Conservation (phyloP, 106 monocot genomes). For the Apostasia ramifera region DNA sequence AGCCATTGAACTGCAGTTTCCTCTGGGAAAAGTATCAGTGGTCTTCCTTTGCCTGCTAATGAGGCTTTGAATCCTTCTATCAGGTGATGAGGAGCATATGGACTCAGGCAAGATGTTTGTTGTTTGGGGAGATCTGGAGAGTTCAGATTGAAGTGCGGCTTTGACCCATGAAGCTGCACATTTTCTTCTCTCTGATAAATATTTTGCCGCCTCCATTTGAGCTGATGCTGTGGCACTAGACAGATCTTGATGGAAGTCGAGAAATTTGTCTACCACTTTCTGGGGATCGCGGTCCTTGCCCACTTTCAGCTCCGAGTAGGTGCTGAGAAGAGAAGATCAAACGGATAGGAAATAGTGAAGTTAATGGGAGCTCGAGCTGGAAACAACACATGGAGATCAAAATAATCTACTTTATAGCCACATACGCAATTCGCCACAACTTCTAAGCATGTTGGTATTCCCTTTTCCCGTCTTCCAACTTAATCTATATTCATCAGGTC, state of each 20-base stretch:
- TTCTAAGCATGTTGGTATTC: too few relatives aligned
- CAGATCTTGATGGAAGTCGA: conserved; percentile 37
- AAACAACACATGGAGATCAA: too few relatives aligned
- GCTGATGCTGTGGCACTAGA: conserved; percentile 11
- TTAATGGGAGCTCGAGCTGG: too few relatives aligned
- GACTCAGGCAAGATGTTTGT: conserved; percentile 2
- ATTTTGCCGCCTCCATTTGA: conserved; percentile 23
- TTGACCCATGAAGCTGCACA: conserved; percentile 47
- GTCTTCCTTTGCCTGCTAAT: conserved; percentile 15
- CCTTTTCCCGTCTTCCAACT: too few relatives aligned
- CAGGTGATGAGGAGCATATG: neutral
- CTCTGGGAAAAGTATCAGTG: conserved; percentile 7
- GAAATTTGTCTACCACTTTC: conserved; percentile 26
- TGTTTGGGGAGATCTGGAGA: conserved; percentile 11
- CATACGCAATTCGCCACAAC: too few relatives aligned
- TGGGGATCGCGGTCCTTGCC: conserved; percentile 33
- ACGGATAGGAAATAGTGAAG: too few relatives aligned
- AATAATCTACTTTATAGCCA: too few relatives aligned
- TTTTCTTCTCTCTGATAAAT: conserved; percentile 23
- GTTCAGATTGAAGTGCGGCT: conserved; percentile 37
- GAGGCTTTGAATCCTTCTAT: neutral
- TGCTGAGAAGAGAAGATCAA: conserved; percentile 17
- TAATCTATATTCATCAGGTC: too few relatives aligned
- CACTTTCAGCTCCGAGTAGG: conserved; percentile 37
- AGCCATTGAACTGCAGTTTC: conserved; percentile 6